These are phyloP conservation scores for Flagelloscypha sp. DNA, from an alignment of 768 basidiomycete species.

Conservation along the genomic window DNA sequence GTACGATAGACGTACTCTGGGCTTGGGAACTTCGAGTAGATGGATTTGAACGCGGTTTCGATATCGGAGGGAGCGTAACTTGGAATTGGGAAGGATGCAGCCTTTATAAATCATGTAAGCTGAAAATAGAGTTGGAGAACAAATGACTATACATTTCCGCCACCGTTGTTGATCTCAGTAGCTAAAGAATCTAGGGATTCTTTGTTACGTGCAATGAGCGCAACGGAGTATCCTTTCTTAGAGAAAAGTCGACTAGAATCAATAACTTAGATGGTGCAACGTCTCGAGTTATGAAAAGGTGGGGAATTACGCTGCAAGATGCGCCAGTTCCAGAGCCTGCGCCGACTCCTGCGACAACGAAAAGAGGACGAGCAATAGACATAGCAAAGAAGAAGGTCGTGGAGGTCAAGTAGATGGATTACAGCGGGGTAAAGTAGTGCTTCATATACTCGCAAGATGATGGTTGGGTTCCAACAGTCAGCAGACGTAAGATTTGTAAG, in stretches of 20 bases:
- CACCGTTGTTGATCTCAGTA: conserved; percentile 42
- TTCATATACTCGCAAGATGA: no score
- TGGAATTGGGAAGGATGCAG: conserved; percentile 45
- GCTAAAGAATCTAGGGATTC: conserved; percentile 46
- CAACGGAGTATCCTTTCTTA: conserved; percentile 57
- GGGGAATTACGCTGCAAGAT: conserved; percentile 42
- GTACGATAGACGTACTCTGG: conserved; percentile 46
- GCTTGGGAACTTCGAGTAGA: conserved; percentile 38
- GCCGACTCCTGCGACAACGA: conserved; percentile 53
- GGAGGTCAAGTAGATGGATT: no score
- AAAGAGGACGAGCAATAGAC: conserved; percentile 35
- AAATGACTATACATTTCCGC: conserved; percentile 42
- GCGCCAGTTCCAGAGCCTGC: conserved; percentile 48
- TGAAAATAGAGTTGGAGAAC: neutral
- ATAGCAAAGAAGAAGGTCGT: conserved; percentile 13
- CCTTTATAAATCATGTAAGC: conserved; percentile 25
- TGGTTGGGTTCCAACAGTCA: no score
- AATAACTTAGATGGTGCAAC: neutral
- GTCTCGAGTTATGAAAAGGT: conserved; percentile 2
- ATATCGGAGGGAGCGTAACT: conserved; percentile 46
- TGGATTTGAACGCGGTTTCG: conserved; percentile 35
- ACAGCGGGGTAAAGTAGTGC: no score
- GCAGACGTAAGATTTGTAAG: no score
- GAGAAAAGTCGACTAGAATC: conserved; percentile 45
- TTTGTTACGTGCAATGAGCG: conserved; percentile 52